phyloP scores from a whole-genome alignment of 2,329 filamentous ascomycete genomes.

The Emericellopsis cladophorae region DNA sequence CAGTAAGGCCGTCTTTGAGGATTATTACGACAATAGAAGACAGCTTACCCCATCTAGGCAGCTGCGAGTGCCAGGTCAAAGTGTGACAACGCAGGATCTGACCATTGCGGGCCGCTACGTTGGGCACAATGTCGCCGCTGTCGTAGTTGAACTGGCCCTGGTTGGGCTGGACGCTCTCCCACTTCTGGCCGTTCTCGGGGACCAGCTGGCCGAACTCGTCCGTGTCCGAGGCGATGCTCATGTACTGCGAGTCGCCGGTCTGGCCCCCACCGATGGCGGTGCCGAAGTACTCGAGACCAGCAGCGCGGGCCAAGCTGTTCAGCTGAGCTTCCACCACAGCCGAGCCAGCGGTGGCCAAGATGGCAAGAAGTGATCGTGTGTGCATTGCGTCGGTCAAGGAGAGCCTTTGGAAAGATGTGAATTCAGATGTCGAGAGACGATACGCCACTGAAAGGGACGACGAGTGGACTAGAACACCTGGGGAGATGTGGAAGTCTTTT shows the following conservation, averaged over 20 bases:
- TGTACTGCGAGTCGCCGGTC: constrained; percentile 25
- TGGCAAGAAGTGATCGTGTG: no score
- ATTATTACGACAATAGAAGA: constrained; percentile 29
- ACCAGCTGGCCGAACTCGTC: constrained; percentile 47
- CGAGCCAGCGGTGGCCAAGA: no score
- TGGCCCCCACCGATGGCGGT: constrained; percentile 17
- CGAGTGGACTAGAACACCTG: no score
- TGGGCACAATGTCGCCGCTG: constrained; percentile 42
- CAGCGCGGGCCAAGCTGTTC: background rate
- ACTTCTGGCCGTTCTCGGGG: constrained; percentile 60
- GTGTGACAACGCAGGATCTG: constrained; percentile 52
- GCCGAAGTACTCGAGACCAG: constrained; percentile 52
- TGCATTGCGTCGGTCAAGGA: no score
- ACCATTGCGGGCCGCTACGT: constrained; percentile 41
- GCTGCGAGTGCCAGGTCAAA: constrained; percentile 49
- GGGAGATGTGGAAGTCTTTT: no score
- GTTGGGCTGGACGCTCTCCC: constrained; percentile 39
- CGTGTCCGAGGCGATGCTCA: constrained; percentile 36
- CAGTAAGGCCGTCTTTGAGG: no score
- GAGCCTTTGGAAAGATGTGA: no score
- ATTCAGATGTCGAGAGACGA: no score
- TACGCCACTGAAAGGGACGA: no score
- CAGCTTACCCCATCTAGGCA: constrained; percentile 43
- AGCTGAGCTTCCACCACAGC: no score
- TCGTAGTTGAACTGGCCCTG: constrained; percentile 41